Base-by-base conservation (phyloP, 768 basidiomycete genomes). In the Pholiota microspora region DNA sequence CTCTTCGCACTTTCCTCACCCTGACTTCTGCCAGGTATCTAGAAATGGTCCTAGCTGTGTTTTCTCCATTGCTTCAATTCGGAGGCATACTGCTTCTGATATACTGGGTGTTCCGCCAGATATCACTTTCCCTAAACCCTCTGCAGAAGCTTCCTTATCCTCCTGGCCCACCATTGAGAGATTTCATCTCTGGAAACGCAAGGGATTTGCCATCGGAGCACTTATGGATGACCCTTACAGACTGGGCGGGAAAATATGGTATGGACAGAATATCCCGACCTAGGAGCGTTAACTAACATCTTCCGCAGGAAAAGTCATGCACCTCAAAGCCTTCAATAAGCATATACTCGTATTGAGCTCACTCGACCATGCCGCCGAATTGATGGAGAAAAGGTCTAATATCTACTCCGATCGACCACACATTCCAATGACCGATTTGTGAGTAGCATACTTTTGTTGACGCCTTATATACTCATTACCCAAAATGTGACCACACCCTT, bases 361-460 rank as follows among this genome's bases (percentile, higher is more conserved):
- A 7, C 23, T 54, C 8, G 55, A 62, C 25, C 55, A 54, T 21
- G 61, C 55, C 15, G 58, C 40, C 3, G 68, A 69, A 12, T 52
- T 69, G 7, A 56, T 69, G 12, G 65, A 69, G 7, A 62, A 60
- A 44, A 42, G 64, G 13, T 60, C 62, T 0, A 45, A 53, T 15
- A 50, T 38, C 27, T 50, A 50, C 24, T 50, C 49, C n/a, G 49
- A 38, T 27, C 32, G 49, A 23, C 34, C 9, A 59, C 59, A 10
- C 66, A 64, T 47, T 61, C 64, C 21, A 58, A 65, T 65, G 62
- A 36, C 49, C 24, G 57, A 65, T 15, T 42, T 67, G 64, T 65
- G 58, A 34, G 64, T 35, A 10, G 10, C 34, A 35, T 35, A 3
- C 10, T 35, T 12, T 12, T 36, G 49, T n/a, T 18, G 2, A 13